phyloP scores from a whole-genome alignment of 2,329 filamentous ascomycete species.

The Pseudogymnoascus sp. region DNA sequence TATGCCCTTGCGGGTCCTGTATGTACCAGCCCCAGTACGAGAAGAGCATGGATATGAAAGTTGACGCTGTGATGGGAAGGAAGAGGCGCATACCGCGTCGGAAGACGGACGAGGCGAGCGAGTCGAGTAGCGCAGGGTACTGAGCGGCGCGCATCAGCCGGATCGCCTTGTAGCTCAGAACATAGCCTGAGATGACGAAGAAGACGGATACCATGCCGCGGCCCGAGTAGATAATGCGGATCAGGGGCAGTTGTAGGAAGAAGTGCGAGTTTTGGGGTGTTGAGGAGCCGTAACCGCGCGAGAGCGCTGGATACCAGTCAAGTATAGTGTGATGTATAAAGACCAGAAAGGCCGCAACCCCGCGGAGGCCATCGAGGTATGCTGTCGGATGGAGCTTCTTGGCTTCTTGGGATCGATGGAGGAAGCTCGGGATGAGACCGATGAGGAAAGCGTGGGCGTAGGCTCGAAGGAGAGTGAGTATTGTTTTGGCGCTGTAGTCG shows the following conservation, averaged over 20 bases:
- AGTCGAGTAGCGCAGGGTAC: conserved; percentile 22
- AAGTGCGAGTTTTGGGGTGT: conserved; percentile 29
- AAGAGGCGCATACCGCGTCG: conserved; percentile 39
- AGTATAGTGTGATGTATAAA: conserved; percentile 39
- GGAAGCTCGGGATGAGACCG: conserved; percentile 7
- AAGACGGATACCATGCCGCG: conserved; percentile 43
- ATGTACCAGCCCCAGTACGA: not conserved
- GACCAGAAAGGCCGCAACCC: conserved; percentile 40
- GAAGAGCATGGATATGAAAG: conserved; percentile 27
- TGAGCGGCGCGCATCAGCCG: conserved; percentile 31
- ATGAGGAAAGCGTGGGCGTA: not conserved
- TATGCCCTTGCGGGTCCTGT: conserved; percentile 9
- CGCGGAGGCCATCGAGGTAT: conserved; percentile 43
- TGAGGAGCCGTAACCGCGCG: conserved; percentile 25
- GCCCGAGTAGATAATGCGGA: conserved; percentile 37
- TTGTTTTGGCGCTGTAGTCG: not conserved
- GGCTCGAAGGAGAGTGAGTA: not conserved
- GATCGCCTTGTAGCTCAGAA: conserved; percentile 37
- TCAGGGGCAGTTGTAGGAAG: conserved; percentile 36
- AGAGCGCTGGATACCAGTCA: conserved; percentile 29
- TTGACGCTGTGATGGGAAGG: conserved; percentile 36
- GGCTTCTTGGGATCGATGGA: not conserved
- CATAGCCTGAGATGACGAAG: conserved; percentile 44
- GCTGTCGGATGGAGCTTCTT: conserved; percentile 28
- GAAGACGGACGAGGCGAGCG: conserved; percentile 39